Evolutionary conservation across 768 basidiomycete species (phyloP), one percentile per base, ranked within the genome.

Genomic region (Phylloporus scabripes): DNA sequence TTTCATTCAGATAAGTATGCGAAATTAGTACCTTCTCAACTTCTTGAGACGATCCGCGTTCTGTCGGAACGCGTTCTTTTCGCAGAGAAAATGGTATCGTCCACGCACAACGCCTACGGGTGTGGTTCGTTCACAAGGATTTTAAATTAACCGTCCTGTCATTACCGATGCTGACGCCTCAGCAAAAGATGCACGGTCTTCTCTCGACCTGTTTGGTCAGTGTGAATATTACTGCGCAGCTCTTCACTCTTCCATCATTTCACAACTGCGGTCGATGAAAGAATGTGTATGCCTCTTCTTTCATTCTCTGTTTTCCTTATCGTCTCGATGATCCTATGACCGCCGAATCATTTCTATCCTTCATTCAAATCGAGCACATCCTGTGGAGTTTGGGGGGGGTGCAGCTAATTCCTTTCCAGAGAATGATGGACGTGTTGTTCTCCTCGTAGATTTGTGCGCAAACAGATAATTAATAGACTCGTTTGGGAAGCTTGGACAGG

Each of bases 31-130:
- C 18, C 62, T 62, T 62, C 61, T 17, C 57, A 33, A 55, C 62
- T 62, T 62, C 61, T 17, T 53, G 33, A 53, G 45, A 49, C 41
- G 61, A 62, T 62, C 60, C 60, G 28, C 60, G 31, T 37, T 24
- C 28, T 28, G 14, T 38, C 18, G 41, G 36, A 42, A 36, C 42
- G 21, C 46, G 33, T 28, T 29, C 42, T 52, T 23, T n/a, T 29
- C 46, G 42, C 31, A 38, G 38, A 21, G 46, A 29, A 44, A 54
- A 49, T 46, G 33, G 40, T 26, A 38, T 48, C 38, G 33, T 59
- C 31, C 41, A 46, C 48, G 7, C 46, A 33, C 28, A 51, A 24
- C 4, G 41, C 45, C 23, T 51, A 39, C 39, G 38, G 42, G 40
- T 47, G 40, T 45, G 20, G 48, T 56, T 43, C 34, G 31, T 34